Evolutionary conservation across 371 early-diverging fungal genomes (phyloP).

Genomic region (Conidiobolus coronatus): DNA sequence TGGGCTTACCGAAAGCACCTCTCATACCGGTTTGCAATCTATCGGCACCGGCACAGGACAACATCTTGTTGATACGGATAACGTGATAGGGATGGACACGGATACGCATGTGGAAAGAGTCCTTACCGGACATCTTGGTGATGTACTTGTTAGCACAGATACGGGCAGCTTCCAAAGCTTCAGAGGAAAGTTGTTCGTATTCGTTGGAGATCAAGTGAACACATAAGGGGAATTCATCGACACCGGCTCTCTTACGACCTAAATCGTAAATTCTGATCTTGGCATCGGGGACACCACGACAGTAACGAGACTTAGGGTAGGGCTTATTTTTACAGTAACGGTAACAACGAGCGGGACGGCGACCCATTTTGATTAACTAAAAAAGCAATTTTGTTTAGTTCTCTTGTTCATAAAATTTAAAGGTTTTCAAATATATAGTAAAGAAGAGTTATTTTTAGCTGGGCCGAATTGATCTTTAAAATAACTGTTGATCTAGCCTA

Average conservation of each 20-base stretch:
- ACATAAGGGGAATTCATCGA: conserved; percentile 96
- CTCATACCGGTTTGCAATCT: conserved; percentile 99
- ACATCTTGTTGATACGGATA: conserved; percentile 99
- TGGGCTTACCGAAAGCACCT: conserved; percentile 99
- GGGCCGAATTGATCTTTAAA: too few relatives aligned
- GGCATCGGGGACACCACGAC: conserved; percentile 99
- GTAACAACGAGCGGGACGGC: conserved; percentile 98
- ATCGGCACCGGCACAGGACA: conserved; percentile 99
- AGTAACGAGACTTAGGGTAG: conserved; percentile 99
- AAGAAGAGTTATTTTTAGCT: too few relatives aligned
- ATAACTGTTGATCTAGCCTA: too few relatives aligned
- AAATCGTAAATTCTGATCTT: conserved; percentile 98
- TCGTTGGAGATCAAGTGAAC: conserved; percentile 97
- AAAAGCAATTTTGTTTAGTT: too few relatives aligned
- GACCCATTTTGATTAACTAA: conserved; percentile 54
- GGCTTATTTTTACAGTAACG: conserved; percentile 99
- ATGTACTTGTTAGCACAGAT: conserved; percentile 99
- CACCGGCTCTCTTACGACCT: conserved; percentile 97
- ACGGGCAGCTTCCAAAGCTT: conserved; percentile 99
- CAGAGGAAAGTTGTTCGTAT: conserved; percentile 97
- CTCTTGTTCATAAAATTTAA: too few relatives aligned
- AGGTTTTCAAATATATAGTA: too few relatives aligned
- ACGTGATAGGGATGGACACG: conserved; percentile 99
- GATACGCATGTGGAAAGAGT: conserved; percentile 99
- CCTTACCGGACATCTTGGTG: conserved; percentile 95